Evolutionary conservation across 1,284 basidiomycete species (phyloP).

Genomic region (Marasmius tenuissimus): DNA sequence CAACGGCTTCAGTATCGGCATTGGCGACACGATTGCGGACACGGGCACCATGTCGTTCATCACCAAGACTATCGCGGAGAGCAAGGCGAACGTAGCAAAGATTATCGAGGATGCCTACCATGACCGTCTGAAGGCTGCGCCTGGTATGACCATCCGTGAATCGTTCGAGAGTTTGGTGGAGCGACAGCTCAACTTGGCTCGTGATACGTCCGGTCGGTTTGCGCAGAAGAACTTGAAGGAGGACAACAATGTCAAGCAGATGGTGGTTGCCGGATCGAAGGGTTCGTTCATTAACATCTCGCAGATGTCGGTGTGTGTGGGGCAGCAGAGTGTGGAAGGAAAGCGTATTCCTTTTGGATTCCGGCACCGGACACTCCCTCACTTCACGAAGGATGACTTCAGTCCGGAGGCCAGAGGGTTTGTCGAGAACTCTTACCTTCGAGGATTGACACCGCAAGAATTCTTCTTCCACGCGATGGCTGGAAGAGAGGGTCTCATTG

Average conservation of each 20-base stretch:
- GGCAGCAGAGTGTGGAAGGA: constrained; percentile 98
- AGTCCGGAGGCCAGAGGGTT: constrained; percentile 98
- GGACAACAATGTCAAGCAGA: constrained; percentile 99
- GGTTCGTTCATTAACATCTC: constrained; percentile 99
- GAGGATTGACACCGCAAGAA: constrained; percentile 96
- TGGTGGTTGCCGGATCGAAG: constrained; percentile 99
- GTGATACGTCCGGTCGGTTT: constrained; percentile 93
- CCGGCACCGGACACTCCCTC: constrained; percentile 93
- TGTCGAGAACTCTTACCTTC: constrained; percentile 99
- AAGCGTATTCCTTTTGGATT: constrained; percentile 99
- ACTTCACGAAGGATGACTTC: constrained; percentile 99
- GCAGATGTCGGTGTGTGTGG: constrained; percentile 99
- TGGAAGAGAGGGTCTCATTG: constrained; percentile 97
- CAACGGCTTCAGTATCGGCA: constrained; percentile 98
- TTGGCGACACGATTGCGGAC: constrained; percentile 98
- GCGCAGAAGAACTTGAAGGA: constrained; percentile 96
- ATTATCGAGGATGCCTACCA: constrained; percentile 81
- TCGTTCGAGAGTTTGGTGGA: constrained; percentile 94
- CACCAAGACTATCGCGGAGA: constrained; percentile 79
- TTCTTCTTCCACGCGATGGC: constrained; percentile 99
- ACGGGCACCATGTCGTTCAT: constrained; percentile 86
- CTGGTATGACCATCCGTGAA: constrained; percentile 99
- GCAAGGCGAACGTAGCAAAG: constrained; percentile 73
- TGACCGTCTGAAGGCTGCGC: constrained; percentile 82
- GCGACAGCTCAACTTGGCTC: constrained; percentile 90